Evolutionary conservation across 2,329 filamentous ascomycete species (phyloP), one percentile per base, ranked within the genome.

Genomic region (Aspergillus brunneoviolaceus): DNA sequence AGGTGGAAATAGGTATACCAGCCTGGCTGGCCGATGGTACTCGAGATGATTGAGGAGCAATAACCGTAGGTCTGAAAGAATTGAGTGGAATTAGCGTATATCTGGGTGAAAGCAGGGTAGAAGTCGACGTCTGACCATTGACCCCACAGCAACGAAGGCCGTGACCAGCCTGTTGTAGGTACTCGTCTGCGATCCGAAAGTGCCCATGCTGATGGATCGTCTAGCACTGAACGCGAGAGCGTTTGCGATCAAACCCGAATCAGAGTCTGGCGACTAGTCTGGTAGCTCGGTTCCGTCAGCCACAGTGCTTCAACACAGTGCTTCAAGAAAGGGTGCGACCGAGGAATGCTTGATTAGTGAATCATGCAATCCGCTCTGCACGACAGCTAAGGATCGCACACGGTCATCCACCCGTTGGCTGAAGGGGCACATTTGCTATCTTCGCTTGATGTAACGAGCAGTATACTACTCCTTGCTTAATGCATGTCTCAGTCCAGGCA

Each of bases 21-120:
- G 62, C 81, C 81, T 3, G 81, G 80, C 57, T 84, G 81, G 9
- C 82, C 82, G 55, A 84, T 82, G 16, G 81, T 84, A 58, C 79
- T 81, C 45, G 77, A 74, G 42, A 84, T 83, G 42, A 83, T 77
- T 1, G 81, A 82, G 9, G 81, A 75, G 55, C 76, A 79, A 63
- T 83, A 83, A 23, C 81, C 81, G 62, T 83, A 83, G 2, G 81
- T 82, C 79, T 81, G 3, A 2, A n/a, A 23, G 10, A 19, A 35
- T 12, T 14, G 23, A 21, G 57, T 29, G 19, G 1, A 27, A 10
- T 9, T 16, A 50, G 39, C 39, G 45, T 21, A 51, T 33, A 33
- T 60, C 52, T 60, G 50, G 61, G n/a, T 55, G 25, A 10, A 2
- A 35, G 16, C 45, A 42, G 2, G 4, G 29, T 27, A 14, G 10